Percentiles rank a stretch among this genome's conserved stretches.
phyloP scores from a whole-genome alignment of 306 rosid genomes.

The Prunus persica region DNA sequence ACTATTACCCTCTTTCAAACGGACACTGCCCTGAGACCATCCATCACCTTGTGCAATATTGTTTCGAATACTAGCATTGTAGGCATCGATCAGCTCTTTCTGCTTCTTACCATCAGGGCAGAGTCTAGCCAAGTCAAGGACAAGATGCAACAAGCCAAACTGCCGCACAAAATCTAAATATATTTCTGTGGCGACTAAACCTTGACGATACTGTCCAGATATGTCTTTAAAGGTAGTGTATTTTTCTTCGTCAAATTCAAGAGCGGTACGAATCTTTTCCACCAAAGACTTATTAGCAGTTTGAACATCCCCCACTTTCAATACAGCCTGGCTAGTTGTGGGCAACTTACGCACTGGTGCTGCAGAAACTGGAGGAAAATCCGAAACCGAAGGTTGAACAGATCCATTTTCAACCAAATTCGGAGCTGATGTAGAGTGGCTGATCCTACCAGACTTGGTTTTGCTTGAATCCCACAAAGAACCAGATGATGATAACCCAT shows the following conservation, averaged over 20 bases:
- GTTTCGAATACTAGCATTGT: slow-evolving; percentile 49
- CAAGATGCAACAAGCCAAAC: slow-evolving; percentile 85
- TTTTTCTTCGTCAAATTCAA: slow-evolving; percentile 76
- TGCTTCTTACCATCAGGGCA: slow-evolving; percentile 80
- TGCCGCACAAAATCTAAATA: slow-evolving; percentile 74
- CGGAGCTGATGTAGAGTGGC: slow-evolving; percentile 78
- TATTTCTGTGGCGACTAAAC: slow-evolving; percentile 54
- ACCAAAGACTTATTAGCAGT: slow-evolving; percentile 89
- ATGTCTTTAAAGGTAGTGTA: slow-evolving; percentile 67
- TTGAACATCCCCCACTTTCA: slow-evolving; percentile 55
- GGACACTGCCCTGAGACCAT: slow-evolving; percentile 24
- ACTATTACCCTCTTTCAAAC: slow-evolving; percentile 35
- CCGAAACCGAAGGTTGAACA: slow-evolving; percentile 48
- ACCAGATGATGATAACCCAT: slow-evolving; percentile 43
- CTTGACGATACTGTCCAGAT: slow-evolving; percentile 84
- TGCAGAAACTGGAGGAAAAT: slow-evolving; percentile 85
- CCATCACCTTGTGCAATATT: slow-evolving; percentile 40
- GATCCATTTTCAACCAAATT: slow-evolving; percentile 55
- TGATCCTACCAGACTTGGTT: slow-evolving; percentile 49
- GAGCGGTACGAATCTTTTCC: slow-evolving; percentile 77
- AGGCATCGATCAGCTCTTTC: slow-evolving; percentile 66
- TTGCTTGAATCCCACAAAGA: slow-evolving; percentile 44
- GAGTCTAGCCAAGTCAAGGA: slow-evolving; percentile 75
- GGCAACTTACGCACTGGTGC: slow-evolving; percentile 51
- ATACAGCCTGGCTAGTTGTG: slow-evolving; percentile 40